These are phyloP conservation scores for Neurospora pannonica DNA, from an alignment of 495 filamentous ascomycete species.

Conservation along the genomic window DNA sequence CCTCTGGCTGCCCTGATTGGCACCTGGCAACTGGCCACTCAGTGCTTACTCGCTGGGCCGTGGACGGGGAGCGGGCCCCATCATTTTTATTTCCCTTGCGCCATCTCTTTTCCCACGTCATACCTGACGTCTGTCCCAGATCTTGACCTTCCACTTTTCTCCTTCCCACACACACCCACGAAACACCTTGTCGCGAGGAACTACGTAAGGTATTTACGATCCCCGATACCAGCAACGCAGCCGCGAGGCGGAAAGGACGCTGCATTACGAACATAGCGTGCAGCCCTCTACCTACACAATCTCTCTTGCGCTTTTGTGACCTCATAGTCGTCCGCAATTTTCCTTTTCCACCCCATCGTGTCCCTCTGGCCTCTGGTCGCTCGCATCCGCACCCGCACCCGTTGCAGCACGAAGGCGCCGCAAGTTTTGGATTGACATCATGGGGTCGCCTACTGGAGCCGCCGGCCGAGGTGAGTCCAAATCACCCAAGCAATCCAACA, in stretches of 20 bases:
- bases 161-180: slow-evolving; percentile 10
- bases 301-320: slow-evolving; percentile 19
- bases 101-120: slow-evolving; percentile 31
- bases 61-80: slow-evolving; percentile 12
- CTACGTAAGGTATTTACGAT: slow-evolving; percentile 20
- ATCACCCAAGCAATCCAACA: slow-evolving; percentile 27
- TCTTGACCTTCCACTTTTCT: slow-evolving; percentile 19
- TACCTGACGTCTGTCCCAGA: slow-evolving; percentile 31
- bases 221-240: slow-evolving; percentile 7
- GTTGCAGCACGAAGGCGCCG: slow-evolving; percentile 18
- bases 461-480: slow-evolving; percentile 26
- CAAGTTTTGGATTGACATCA: slow-evolving; percentile 32
- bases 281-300: slow-evolving; percentile 14
- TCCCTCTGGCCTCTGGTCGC: neutral
- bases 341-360: slow-evolving; percentile 2
- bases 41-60: neutral
- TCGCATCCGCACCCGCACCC: neutral
- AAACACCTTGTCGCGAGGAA: slow-evolving; percentile 9
- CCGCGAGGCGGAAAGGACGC: slow-evolving; percentile 10
- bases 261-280: slow-evolving; percentile 16
- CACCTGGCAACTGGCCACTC: neutral
- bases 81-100: slow-evolving; percentile 26
- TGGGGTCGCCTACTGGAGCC: slow-evolving; percentile 27
- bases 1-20: neutral
- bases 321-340: slow-evolving; percentile 19